A percentile compares a stretch with the other conserved stretches of the same genome.
Conservation (phyloP, 352 stramenopile species). For the Phytophthora boehmeriae region DNA sequence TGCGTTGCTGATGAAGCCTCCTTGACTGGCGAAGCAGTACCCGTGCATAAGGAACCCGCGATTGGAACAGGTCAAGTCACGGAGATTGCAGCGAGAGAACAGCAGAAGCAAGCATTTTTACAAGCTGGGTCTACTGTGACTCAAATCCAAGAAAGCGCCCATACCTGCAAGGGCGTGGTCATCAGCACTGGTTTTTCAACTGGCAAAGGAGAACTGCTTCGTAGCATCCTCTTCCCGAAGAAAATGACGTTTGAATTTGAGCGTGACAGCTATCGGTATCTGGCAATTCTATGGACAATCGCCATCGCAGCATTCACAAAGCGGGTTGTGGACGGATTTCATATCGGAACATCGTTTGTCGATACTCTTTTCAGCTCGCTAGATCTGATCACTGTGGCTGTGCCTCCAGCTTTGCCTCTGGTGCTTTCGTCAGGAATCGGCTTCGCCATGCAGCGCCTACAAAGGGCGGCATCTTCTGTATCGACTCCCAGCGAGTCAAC, state of each 20-base stretch:
- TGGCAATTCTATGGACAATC: conserved; percentile 36
- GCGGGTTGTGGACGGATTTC: conserved; percentile 28
- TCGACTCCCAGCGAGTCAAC: conserved; percentile 54
- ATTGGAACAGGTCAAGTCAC: conserved; percentile 27
- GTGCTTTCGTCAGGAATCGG: conserved; percentile 54
- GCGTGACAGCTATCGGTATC: conserved; percentile 52
- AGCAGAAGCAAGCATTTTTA: conserved; percentile 35
- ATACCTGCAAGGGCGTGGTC: conserved; percentile 37
- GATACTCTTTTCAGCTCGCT: conserved; percentile 39
- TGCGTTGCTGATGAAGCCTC: conserved; percentile 55
- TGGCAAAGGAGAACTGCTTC: conserved; percentile 49
- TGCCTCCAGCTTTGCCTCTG: conserved; percentile 52
- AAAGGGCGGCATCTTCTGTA: conserved; percentile 42
- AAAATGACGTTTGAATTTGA: conserved; percentile 44
- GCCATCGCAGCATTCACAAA: conserved; percentile 41
- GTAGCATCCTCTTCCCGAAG: conserved; percentile 46
- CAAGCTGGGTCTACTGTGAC: conserved; percentile 40
- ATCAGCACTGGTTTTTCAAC: conserved; percentile 54
- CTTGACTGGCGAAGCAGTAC: conserved; percentile 54
- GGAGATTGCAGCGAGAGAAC: conserved; percentile 32
- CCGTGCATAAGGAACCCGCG: conserved; percentile 36
- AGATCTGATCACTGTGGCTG: conserved; percentile 57
- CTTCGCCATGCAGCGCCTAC: conserved; percentile 46
- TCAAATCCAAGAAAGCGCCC: conserved; percentile 27
- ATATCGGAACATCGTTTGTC: conserved; percentile 18